These are phyloP conservation scores for Pythium guiyangense DNA, from an alignment of 352 stramenopile species.

Conservation along the genomic window DNA sequence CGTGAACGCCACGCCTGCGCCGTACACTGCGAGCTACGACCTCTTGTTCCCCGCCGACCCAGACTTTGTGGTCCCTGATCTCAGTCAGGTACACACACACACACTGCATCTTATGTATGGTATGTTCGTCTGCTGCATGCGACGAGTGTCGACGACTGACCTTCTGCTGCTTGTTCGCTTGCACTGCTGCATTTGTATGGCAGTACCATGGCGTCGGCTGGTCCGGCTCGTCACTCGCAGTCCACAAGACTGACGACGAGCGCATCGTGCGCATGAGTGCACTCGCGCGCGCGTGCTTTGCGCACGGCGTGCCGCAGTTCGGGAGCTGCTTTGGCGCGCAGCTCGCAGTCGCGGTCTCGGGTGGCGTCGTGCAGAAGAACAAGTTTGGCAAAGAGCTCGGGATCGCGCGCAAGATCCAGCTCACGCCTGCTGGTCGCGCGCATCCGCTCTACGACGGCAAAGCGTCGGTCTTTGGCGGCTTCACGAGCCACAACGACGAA, in stretches of 20 bases:
- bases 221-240: constrained; percentile 68
- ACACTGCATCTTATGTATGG: no score
- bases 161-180: no score
- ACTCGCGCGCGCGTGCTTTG: constrained; percentile 36
- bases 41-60: constrained; percentile 59
- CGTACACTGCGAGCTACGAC: constrained; percentile 37
- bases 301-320: constrained; percentile 71
- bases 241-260: constrained; percentile 50
- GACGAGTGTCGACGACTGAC: not conserved
- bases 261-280: constrained; percentile 43
- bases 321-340: constrained; percentile 57
- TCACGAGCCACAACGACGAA: constrained; percentile 77
- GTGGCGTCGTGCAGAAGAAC: no score
- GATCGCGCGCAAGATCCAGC: no score
- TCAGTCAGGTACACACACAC: constrained; percentile 39
- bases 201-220: constrained; percentile 74
- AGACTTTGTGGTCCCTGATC: constrained; percentile 44
- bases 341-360: no score
- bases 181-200: constrained; percentile 2
- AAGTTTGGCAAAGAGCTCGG: no score
- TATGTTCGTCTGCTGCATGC: not conserved
- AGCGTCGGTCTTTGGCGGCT: constrained; percentile 57
- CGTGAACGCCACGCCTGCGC: constrained; percentile 36
- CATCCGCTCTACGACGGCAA: constrained; percentile 80
- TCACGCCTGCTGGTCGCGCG: constrained; percentile 25